These are phyloP conservation scores for Zhuliangozyma blackwelliae DNA, from an alignment of 1,139 yeast species.

Conservation along the genomic window DNA sequence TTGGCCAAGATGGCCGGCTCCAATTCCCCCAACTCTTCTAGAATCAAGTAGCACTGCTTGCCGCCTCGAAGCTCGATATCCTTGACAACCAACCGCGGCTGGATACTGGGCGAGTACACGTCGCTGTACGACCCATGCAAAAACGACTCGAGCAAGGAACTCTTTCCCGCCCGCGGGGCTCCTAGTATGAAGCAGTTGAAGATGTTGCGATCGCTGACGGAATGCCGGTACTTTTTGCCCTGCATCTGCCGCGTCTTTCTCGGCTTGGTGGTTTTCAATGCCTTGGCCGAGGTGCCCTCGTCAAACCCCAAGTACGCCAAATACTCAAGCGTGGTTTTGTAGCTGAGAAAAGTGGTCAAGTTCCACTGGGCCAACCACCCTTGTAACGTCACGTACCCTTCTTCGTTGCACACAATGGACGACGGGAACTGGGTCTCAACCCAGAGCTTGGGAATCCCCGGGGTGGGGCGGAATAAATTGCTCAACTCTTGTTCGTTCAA, in stretches of 20 bases:
- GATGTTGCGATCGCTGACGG: conserved; percentile 79
- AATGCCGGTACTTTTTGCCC: conserved; percentile 63
- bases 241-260: conserved; percentile 61
- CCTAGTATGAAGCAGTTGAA: conserved; percentile 88
- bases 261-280: conserved; percentile 78
- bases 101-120: conserved; percentile 74
- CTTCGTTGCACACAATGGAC: conserved; percentile 84
- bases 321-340: conserved; percentile 79
- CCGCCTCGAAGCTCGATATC: conserved; percentile 95
- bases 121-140: conserved; percentile 71
- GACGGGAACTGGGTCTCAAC: conserved; percentile 77
- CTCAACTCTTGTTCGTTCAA: conserved; percentile 66
- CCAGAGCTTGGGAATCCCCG: conserved; percentile 90
- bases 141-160: conserved; percentile 77
- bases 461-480: conserved; percentile 77
- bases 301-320: conserved; percentile 88
- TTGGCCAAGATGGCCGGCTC: conserved; percentile 81
- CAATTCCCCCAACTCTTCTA: conserved; percentile 85
- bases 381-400: conserved; percentile 84
- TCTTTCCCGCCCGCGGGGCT: conserved; percentile 80
- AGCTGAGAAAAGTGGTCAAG: conserved; percentile 85
- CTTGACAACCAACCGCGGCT: conserved; percentile 78
- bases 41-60: conserved; percentile 84
- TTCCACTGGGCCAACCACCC: conserved; percentile 99
- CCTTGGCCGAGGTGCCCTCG: conserved; percentile 46